phyloP scores from a whole-genome alignment of 768 basidiomycete genomes.

The Sarcodon aspratus region DNA sequence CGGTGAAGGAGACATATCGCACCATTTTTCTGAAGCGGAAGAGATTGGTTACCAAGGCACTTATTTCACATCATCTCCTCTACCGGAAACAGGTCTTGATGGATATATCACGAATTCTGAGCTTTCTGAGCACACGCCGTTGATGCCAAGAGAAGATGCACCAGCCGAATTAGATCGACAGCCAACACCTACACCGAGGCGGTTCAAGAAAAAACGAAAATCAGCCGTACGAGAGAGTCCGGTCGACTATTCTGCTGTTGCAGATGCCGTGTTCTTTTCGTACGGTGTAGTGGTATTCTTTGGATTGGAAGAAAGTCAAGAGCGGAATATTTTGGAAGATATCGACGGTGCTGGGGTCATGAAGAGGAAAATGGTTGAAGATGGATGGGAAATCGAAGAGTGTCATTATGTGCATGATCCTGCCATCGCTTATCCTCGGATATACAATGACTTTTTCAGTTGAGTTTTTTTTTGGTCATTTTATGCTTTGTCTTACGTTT shows the following conservation, averaged over 20 bases:
- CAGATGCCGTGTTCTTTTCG: conserved; percentile 70
- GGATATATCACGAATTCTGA: conserved; percentile 7
- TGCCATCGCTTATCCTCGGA: conserved; percentile 74
- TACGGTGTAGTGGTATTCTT: conserved; percentile 93
- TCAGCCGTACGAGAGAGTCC: neutral
- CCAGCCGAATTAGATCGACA: neutral
- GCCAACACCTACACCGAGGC: neutral
- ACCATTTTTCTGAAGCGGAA: conserved; percentile 75
- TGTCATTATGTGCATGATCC: conserved; percentile 90
- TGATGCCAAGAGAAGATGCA: neutral
- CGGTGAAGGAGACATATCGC: conserved; percentile 46
- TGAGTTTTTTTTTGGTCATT: conserved; percentile 26
- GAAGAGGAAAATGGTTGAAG: conserved; percentile 46
- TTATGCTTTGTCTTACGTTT: neutral
- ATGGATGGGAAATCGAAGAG: conserved; percentile 87
- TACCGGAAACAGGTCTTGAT: conserved; percentile 1
- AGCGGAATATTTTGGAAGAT: conserved; percentile 78
- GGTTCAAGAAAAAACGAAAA: neutral
- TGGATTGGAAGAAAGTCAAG: conserved; percentile 70
- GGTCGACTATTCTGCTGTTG: conserved; percentile 21
- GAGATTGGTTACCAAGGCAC: conserved; percentile 83
- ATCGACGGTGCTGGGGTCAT: conserved; percentile 60
- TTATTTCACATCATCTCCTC: conserved; percentile 45
- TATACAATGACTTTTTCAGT: conserved; percentile 95
- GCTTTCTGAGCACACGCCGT: neutral